Conservation (phyloP, 495 filamentous ascomycete genomes). For the Penicillium bialowiezense region DNA sequence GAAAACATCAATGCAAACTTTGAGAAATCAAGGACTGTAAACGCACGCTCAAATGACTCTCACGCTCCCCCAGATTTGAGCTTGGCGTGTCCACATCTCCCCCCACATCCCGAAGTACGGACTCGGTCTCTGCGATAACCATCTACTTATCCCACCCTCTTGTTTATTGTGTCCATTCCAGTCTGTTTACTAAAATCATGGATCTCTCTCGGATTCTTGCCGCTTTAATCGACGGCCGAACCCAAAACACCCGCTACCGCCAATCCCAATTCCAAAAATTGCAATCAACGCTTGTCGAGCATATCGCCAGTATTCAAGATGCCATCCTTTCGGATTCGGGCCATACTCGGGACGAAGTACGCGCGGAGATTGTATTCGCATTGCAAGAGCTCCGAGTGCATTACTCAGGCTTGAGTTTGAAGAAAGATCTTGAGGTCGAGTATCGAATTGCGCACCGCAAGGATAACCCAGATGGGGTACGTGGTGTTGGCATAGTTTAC, state of each 20-base stretch:
- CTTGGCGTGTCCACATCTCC: conserved; percentile 14
- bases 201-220: conserved; percentile 36
- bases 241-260: conserved; percentile 43
- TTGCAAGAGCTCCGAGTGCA: conserved; percentile 41
- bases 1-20: conserved; percentile 1
- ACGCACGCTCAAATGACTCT: conserved; percentile 1
- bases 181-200: conserved; percentile 12
- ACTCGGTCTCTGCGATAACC: neutral
- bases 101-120: conserved; percentile 28
- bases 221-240: conserved; percentile 46
- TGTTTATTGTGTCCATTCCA: neutral
- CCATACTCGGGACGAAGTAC: conserved; percentile 34
- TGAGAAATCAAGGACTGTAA: too few relatives aligned
- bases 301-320: conserved; percentile 30
- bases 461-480: conserved; percentile 23
- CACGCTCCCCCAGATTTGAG: conserved; percentile 4
- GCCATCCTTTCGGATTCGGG: conserved; percentile 40
- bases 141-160: neutral
- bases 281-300: conserved; percentile 31
- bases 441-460: conserved; percentile 47
- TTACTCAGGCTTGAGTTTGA: conserved; percentile 37
- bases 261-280: conserved; percentile 46
- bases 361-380: conserved; percentile 40
- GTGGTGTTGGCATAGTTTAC: conserved; percentile 47
- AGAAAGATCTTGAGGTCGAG: conserved; percentile 42